Conservation (phyloP, 148 eudicot species). For the Limonium bicolor region DNA sequence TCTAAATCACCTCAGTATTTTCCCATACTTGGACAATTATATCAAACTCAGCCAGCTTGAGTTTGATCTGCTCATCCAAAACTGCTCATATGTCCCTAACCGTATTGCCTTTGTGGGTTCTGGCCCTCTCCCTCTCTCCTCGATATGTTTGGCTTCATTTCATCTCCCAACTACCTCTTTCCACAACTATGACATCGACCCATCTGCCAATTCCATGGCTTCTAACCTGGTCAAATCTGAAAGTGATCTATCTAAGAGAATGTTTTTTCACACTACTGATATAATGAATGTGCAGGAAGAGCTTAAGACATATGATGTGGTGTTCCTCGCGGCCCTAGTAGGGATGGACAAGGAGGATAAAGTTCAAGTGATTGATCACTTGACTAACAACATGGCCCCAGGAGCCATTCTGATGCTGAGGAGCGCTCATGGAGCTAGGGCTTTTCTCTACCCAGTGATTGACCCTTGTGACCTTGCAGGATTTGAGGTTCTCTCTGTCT, state of each 20-base stretch:
- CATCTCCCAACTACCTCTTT: slow-evolving; percentile 48
- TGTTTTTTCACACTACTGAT: slow-evolving; percentile 71
- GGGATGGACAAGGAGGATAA: slow-evolving; percentile 81
- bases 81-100: slow-evolving; percentile 19
- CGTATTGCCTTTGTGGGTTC: slow-evolving; percentile 74
- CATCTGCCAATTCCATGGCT: slow-evolving; percentile 58
- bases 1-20: slow-evolving; percentile 46
- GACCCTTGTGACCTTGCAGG: slow-evolving; percentile 60
- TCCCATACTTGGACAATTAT: slow-evolving; percentile 70
- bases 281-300: slow-evolving; percentile 49
- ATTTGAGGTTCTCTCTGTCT: slow-evolving; percentile 56
- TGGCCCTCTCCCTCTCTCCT: slow-evolving; percentile 85
- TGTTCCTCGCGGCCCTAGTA: slow-evolving; percentile 84
- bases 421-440: slow-evolving; percentile 92
- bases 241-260: slow-evolving; percentile 43
- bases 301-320: slow-evolving; percentile 52
- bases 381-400: slow-evolving; percentile 60
- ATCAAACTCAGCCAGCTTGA: slow-evolving; percentile 61
- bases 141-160: slow-evolving; percentile 52
- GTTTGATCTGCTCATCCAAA: slow-evolving; percentile 30
- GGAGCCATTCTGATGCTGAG: slow-evolving; percentile 77
- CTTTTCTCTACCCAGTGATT: slow-evolving; percentile 79
- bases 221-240: slow-evolving; percentile 30
- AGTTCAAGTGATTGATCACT: slow-evolving; percentile 41
- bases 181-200: slow-evolving; percentile 78